Percentiles rank a stretch among this genome's conserved stretches.
Conservation (phyloP, 163 green algal genomes). For the Chlamydomonas reinhardtii region DNA sequence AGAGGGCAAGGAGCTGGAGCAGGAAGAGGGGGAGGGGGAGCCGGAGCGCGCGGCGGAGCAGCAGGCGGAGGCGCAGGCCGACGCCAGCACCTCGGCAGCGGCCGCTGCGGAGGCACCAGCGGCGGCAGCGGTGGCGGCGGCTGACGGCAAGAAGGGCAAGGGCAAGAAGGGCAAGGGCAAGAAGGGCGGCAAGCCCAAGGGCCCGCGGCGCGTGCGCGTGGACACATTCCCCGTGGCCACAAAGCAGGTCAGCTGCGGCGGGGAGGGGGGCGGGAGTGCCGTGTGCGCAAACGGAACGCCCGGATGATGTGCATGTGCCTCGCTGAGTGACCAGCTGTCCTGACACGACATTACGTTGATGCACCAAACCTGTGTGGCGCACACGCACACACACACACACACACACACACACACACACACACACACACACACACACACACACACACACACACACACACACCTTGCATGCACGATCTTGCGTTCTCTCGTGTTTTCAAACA, state of each 20-base stretch:
- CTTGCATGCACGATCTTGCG: no score
- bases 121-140: neutral
- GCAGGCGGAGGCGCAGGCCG: neutral
- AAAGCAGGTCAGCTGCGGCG: conserved; percentile 62
- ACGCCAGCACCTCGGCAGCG: neutral
- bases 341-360: no score
- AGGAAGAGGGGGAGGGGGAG: neutral
- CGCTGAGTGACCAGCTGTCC: no score
- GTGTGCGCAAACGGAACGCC: no score
- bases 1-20: neutral
- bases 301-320: no score
- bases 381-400: no score
- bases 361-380: no score
- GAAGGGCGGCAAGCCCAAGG: neutral
- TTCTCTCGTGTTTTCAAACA: no score
- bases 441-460: no score
- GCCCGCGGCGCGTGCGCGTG: conserved; percentile 64
- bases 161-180: neutral
- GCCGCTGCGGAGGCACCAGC: neutral
- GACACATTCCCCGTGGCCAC: conserved; percentile 82
- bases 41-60: neutral
- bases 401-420: no score
- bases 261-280: no score
- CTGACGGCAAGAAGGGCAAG: conserved; percentile 1
- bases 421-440: no score